Percentiles rank a stretch among this genome's conserved stretches.
Evolutionary conservation across 192 early-diverging fungal genomes (phyloP).

Genomic region (Chytriomyces sp.): DNA sequence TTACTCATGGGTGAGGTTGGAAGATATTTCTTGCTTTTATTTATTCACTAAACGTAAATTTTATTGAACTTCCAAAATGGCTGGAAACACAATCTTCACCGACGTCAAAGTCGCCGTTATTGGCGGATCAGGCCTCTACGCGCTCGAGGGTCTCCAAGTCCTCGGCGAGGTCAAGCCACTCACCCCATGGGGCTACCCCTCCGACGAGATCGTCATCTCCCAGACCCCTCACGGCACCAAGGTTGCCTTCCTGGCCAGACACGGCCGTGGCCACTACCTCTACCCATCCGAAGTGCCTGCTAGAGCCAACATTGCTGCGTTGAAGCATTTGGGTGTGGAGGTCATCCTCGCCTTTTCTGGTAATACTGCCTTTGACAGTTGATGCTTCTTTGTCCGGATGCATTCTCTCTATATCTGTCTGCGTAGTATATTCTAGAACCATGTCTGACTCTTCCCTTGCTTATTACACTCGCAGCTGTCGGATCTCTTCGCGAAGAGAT

Average conservation of each 20-base stretch:
- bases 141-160: constrained; percentile 69
- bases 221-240: constrained; percentile 72
- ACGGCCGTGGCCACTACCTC: constrained; percentile 83
- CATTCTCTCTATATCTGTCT: too few species aligned
- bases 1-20: too few species aligned
- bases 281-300: constrained; percentile 68
- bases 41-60: too few species aligned
- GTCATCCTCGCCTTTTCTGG: constrained; percentile 90
- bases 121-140: constrained; percentile 34
- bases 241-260: constrained; percentile 95
- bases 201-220: constrained; percentile 84
- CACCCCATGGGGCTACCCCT: constrained; percentile 84
- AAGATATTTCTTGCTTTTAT: too few species aligned
- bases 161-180: constrained; percentile 83
- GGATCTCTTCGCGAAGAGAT: constrained; percentile 95
- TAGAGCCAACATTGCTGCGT: constrained; percentile 96
- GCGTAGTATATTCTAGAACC: too few species aligned
- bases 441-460: too few species aligned
- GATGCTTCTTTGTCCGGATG: too few species aligned
- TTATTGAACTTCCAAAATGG: too few species aligned
- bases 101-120: constrained; percentile 75
- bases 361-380: too few species aligned
- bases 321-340: constrained; percentile 92
- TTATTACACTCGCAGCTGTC: constrained; percentile 62
- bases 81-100: background rate